Percentiles rank a stretch among this genome's conserved stretches.
Conservation (phyloP, 1,139 yeast genomes). For the Yamadazyma diddensiae region DNA sequence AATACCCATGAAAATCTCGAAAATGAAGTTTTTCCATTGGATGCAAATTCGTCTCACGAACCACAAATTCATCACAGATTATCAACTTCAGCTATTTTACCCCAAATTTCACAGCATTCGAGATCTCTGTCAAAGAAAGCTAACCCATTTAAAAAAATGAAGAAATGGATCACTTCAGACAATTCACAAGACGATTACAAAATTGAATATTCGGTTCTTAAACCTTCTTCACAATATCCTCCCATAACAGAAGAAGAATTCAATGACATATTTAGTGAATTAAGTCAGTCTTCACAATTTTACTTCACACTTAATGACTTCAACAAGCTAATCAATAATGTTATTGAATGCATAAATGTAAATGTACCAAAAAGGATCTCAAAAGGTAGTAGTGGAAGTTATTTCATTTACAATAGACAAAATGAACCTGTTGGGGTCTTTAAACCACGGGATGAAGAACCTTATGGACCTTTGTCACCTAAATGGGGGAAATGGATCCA, state of each 20-base stretch:
- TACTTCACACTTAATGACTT: slow-evolving; percentile 21
- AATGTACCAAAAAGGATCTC: slow-evolving; percentile 51
- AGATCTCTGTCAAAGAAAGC: neutral
- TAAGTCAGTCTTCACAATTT: slow-evolving; percentile 8
- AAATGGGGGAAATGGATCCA: slow-evolving; percentile 83
- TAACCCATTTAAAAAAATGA: slow-evolving; percentile 6
- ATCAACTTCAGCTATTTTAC: neutral
- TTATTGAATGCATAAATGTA: slow-evolving; percentile 21
- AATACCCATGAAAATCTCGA: neutral
- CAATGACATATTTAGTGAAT: slow-evolving; percentile 12
- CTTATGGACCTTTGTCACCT: slow-evolving; percentile 75
- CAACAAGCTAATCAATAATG: slow-evolving; percentile 17
- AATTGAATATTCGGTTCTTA: slow-evolving; percentile 28
- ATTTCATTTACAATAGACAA: slow-evolving; percentile 39
- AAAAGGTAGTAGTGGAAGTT: slow-evolving; percentile 72
- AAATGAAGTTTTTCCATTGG: no score
- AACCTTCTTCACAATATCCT: slow-evolving; percentile 17
- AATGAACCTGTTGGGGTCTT: slow-evolving; percentile 51
- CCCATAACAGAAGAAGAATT: slow-evolving; percentile 19
- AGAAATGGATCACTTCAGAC: slow-evolving; percentile 7
- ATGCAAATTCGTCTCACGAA: neutral
- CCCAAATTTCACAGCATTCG: neutral
- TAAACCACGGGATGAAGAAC: slow-evolving; percentile 81
- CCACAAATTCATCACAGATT: neutral
- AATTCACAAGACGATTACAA: slow-evolving; percentile 14